phyloP scores from a whole-genome alignment of 2,329 filamentous ascomycete genomes.

The Curvularia sp. region DNA sequence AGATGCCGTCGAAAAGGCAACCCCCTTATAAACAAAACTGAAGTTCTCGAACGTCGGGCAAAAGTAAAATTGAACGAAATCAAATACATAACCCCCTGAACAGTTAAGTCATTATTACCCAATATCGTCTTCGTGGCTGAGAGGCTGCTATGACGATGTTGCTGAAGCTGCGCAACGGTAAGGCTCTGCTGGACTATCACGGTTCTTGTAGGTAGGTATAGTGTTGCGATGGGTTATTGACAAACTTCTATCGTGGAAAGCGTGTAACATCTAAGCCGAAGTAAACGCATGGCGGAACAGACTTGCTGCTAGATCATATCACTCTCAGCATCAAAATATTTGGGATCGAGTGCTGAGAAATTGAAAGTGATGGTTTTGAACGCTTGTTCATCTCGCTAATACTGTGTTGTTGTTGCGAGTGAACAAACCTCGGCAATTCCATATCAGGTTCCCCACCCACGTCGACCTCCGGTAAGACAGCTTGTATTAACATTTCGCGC shows the following conservation, averaged over 20 bases:
- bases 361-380: background rate
- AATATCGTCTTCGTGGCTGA: background rate
- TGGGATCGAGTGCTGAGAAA: background rate
- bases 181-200: background rate
- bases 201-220: background rate
- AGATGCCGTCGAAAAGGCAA: background rate
- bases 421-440: constrained; percentile 3
- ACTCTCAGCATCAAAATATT: background rate
- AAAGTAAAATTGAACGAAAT: background rate
- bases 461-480: background rate
- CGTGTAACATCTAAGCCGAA: background rate
- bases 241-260: too few species aligned
- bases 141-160: background rate
- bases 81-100: background rate
- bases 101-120: background rate
- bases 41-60: background rate
- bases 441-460: background rate
- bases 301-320: background rate
- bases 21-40: background rate
- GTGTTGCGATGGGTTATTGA: background rate
- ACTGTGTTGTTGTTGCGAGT: background rate
- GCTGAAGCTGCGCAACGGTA: background rate
- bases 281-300: background rate
- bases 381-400: background rate
- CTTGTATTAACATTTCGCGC: background rate